Evolutionary conservation across 176 grass and related monocot species (phyloP).

Genomic region (Carex cristatella): DNA sequence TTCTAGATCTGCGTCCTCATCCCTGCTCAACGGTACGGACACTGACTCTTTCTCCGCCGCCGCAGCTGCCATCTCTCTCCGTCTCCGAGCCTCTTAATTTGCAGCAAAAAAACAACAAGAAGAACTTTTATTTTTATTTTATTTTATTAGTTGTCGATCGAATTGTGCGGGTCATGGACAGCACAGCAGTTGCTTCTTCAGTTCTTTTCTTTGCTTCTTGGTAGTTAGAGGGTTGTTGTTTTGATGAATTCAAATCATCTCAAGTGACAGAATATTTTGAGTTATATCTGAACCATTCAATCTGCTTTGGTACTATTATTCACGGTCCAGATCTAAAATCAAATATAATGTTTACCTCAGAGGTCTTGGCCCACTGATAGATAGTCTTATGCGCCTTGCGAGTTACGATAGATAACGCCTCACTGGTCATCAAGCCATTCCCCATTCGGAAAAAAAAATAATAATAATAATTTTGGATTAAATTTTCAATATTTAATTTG

Average conservation of each 20-base stretch:
- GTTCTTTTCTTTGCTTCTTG: background rate
- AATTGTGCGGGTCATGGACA: background rate
- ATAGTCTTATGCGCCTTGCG: background rate
- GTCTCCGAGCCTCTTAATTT: background rate
- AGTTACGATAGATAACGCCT: background rate
- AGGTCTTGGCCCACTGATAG: background rate
- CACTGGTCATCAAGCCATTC: background rate
- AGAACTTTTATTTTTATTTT: background rate
- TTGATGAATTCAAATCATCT: background rate
- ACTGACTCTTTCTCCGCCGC: slow-evolving; percentile 94
- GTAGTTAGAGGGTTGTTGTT: background rate
- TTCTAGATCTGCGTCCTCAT: slow-evolving; percentile 67
- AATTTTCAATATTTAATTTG: background rate
- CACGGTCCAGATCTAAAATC: no score
- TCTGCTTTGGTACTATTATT: no score
- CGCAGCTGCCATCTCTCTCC: background rate
- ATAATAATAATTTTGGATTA: background rate
- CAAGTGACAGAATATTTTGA: no score
- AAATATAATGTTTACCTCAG: no score
- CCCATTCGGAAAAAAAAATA: background rate
- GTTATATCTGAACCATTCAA: no score
- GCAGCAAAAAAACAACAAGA: background rate
- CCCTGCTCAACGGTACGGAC: slow-evolving; percentile 80
- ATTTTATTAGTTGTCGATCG: background rate
- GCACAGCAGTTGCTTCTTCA: background rate